These are phyloP conservation scores for Teunomyces kruisii DNA, from an alignment of 805 yeast genomes.

Conservation along the genomic window DNA sequence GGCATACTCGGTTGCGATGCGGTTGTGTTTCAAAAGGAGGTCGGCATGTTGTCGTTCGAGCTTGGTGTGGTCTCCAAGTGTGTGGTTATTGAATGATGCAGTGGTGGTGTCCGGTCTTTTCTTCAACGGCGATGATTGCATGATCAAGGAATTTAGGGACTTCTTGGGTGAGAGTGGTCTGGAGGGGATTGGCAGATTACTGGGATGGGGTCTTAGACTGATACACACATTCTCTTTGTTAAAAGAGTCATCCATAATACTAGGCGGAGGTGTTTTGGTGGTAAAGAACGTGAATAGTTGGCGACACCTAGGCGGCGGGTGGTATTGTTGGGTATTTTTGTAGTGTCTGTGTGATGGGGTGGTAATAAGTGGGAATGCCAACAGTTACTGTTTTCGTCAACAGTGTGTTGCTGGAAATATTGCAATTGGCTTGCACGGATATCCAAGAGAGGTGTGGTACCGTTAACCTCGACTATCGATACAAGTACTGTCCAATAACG, in stretches of 20 bases:
- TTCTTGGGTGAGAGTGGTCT: conserved; percentile 3
- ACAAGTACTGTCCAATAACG: background rate
- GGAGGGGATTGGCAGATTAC: background rate
- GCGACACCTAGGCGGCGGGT: background rate
- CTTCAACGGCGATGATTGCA: conserved; percentile 3
- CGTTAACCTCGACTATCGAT: background rate
- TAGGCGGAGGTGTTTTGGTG: background rate
- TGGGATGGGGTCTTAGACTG: conserved; percentile 10
- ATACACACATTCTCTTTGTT: conserved; percentile 13
- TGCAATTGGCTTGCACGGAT: background rate
- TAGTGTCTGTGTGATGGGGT: background rate
- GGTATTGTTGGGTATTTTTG: background rate
- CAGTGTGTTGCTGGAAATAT: background rate
- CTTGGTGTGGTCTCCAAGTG: conserved; percentile 7
- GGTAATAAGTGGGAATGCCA: background rate
- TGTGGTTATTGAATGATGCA: background rate
- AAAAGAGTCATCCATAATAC: conserved; percentile 5
- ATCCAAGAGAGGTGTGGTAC: background rate
- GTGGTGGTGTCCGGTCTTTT: background rate
- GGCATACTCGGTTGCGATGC: conserved; percentile 23
- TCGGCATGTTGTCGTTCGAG: conserved; percentile 32
- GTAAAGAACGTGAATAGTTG: background rate
- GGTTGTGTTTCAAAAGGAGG: conserved; percentile 25
- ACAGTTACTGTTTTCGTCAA: background rate
- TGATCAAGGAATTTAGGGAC: conserved; percentile 3